These are phyloP conservation scores for Amphibolis antarctica DNA, from an alignment of 106 monocot species.

Conservation along the genomic window DNA sequence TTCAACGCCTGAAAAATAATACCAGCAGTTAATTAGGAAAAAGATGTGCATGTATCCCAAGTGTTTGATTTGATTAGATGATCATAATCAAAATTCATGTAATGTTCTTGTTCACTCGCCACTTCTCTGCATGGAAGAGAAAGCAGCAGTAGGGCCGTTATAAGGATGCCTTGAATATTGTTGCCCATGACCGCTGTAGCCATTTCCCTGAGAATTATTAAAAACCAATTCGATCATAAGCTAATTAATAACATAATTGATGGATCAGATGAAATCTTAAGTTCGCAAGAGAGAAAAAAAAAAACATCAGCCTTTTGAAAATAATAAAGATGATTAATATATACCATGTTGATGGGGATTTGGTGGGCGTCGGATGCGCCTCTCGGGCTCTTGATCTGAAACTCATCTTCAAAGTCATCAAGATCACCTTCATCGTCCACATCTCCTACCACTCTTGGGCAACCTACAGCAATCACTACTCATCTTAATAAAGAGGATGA, in stretches of 20 bases:
- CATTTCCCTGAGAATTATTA: neutral
- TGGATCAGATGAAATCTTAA: too few species aligned
- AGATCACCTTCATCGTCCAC: slow-evolving; percentile 48
- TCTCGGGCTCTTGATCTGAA: slow-evolving; percentile 37
- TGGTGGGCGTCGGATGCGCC: neutral
- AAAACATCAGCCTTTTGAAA: too few species aligned
- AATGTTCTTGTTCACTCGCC: slow-evolving; percentile 21
- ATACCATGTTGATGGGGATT: slow-evolving; percentile 1
- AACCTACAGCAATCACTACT: slow-evolving; percentile 21
- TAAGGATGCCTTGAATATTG: slow-evolving; percentile 5
- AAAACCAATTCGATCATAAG: too few species aligned
- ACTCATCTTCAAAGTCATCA: slow-evolving; percentile 58
- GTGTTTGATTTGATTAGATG: too few species aligned
- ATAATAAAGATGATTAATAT: too few species aligned
- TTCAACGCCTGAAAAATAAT: slow-evolving; percentile 29
- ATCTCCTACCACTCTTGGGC: slow-evolving; percentile 62
- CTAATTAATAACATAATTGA: too few species aligned
- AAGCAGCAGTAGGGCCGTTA: slow-evolving; percentile 1
- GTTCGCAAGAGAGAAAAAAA: too few species aligned
- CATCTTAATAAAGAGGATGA: neutral
- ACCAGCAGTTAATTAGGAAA: neutral
- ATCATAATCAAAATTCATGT: neutral
- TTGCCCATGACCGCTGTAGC: neutral
- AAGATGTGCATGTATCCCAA: neutral
- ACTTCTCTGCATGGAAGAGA: slow-evolving; percentile 51